phyloP scores from a whole-genome alignment of 306 rosid species.

The Rosa persica region DNA sequence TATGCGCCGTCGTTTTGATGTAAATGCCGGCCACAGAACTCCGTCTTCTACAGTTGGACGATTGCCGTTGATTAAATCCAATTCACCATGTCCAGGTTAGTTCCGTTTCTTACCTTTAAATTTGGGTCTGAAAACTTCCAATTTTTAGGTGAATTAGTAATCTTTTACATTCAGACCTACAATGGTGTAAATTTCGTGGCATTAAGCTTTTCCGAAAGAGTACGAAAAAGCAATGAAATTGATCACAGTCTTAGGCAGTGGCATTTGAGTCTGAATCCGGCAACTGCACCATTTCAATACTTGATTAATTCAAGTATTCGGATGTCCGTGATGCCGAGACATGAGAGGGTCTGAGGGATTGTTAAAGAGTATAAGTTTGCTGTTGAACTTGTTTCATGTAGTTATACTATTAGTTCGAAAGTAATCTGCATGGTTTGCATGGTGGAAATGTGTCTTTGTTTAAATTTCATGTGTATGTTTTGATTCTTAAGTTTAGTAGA shows the following conservation, averaged over 20 bases:
- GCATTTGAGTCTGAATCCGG: background rate
- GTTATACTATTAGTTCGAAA: background rate
- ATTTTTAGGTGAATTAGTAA: no score
- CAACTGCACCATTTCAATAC: background rate
- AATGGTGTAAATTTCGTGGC: background rate
- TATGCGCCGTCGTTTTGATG: constrained; percentile 2
- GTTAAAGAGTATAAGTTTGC: background rate
- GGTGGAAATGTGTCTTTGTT: background rate
- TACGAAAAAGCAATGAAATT: background rate
- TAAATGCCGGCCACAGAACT: constrained; percentile 13
- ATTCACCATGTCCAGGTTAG: constrained; percentile 54
- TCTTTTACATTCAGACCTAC: background rate
- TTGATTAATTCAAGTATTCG: background rate
- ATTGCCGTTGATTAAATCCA: background rate
- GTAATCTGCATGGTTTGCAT: no score
- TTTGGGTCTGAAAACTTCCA: no score
- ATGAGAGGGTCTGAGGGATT: background rate
- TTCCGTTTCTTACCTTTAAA: background rate
- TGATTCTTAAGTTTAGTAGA: constrained; percentile 10
- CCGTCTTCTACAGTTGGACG: background rate
- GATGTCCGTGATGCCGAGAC: background rate
- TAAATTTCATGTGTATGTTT: constrained; percentile 8
- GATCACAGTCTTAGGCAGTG: background rate
- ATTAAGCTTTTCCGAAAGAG: background rate
- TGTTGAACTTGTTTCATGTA: background rate